Evolutionary conservation across 768 basidiomycete genomes (phyloP).

Genomic region (Strobilomyces echinocephalus): DNA sequence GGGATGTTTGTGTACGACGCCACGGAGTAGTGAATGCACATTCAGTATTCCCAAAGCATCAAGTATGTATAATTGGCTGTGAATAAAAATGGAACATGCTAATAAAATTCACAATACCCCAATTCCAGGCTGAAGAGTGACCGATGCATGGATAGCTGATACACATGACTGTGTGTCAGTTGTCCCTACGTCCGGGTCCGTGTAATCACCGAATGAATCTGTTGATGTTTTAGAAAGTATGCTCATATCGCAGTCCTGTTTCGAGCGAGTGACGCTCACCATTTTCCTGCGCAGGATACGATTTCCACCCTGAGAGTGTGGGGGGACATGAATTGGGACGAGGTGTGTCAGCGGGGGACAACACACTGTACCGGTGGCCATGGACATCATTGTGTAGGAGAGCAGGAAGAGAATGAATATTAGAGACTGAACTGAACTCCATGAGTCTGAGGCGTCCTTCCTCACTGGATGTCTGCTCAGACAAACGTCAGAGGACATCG

Average conservation of each 20-base stretch:
- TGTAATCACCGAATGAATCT: too few species aligned
- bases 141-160: constrained; percentile 1
- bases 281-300: not conserved
- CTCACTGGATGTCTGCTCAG: not conserved
- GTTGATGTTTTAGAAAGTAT: too few species aligned
- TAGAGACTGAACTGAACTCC: not conserved
- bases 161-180: not conserved
- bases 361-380: too few species aligned
- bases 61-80: too few species aligned
- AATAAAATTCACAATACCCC: not conserved
- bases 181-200: not conserved
- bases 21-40: too few species aligned
- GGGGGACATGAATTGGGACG: constrained; percentile 6
- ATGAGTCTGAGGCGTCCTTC: not conserved
- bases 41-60: too few species aligned
- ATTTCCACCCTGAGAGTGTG: not conserved
- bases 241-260: too few species aligned
- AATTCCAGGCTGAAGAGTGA: not conserved
- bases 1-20: too few species aligned
- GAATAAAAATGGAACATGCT: too few species aligned
- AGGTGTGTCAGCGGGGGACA: not conserved
- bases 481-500: fast-evolving
- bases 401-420: too few species aligned
- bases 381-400: too few species aligned
- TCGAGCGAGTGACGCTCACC: too few species aligned